These are phyloP conservation scores for Alternaria solani DNA, from an alignment of 2,329 filamentous ascomycete species.

Conservation along the genomic window DNA sequence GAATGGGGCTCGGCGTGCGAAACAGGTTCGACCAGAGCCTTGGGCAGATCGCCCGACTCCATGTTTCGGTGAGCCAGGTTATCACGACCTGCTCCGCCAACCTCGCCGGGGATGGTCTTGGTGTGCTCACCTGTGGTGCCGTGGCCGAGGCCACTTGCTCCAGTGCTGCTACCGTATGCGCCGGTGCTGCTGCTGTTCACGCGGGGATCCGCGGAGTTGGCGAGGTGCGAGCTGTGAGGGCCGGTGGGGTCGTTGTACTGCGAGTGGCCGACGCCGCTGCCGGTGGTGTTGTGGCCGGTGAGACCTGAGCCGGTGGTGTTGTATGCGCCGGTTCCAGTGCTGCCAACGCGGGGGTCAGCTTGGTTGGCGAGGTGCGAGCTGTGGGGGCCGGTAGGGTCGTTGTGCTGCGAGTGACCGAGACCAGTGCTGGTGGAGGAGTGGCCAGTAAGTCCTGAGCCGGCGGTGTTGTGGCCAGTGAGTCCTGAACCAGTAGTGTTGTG, in stretches of 20 bases:
- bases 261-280: neutral
- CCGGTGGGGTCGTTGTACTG: slow-evolving; percentile 41
- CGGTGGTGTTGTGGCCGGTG: neutral
- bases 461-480: neutral
- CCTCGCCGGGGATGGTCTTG: slow-evolving; percentile 3
- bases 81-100: neutral
- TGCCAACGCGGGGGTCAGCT: slow-evolving; percentile 40
- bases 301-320: slow-evolving; percentile 2
- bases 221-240: neutral
- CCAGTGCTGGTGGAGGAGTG: neutral
- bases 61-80: slow-evolving; percentile 13
- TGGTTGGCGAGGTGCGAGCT: slow-evolving; percentile 28
- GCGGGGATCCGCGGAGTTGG: too few relatives aligned
- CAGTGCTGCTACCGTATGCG: neutral
- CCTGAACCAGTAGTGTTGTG: slow-evolving; percentile 2
- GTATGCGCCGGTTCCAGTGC: slow-evolving; percentile 1
- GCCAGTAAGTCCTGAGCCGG: neutral
- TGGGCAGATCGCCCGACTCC: slow-evolving; percentile 16
- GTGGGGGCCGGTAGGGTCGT: slow-evolving; percentile 49
- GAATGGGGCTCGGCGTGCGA: slow-evolving; percentile 17
- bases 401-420: neutral
- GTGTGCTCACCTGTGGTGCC: slow-evolving; percentile 10
- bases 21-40: slow-evolving; percentile 14
- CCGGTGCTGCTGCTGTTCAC: too few relatives aligned
- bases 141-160: neutral